Conservation (phyloP, 2,329 filamentous ascomycete genomes). For the Claviceps purpurea region DNA sequence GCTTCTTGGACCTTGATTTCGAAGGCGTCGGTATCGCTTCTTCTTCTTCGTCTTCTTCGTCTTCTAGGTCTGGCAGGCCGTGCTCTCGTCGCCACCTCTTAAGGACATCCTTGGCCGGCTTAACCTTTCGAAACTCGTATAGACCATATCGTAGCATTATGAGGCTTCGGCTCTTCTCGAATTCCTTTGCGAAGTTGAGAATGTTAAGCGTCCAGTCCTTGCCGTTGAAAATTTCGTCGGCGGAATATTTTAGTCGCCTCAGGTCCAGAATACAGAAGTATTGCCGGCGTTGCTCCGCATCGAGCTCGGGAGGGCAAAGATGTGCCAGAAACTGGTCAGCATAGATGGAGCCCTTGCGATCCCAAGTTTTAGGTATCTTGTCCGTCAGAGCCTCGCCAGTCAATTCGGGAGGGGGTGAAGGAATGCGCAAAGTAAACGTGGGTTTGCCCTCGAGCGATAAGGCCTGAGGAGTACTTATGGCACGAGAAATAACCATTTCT, state of each 20-base stretch:
- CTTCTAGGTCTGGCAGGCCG: constrained; percentile 36
- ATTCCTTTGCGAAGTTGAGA: constrained; percentile 49
- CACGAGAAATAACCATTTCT: constrained; percentile 26
- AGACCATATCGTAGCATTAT: constrained; percentile 49
- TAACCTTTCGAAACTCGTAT: constrained; percentile 50
- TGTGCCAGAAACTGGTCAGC: constrained; percentile 46
- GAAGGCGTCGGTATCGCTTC: constrained; percentile 19
- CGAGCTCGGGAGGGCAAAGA: constrained; percentile 42
- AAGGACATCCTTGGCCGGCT: constrained; percentile 42
- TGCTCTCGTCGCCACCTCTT: constrained; percentile 46
- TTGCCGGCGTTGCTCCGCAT: constrained; percentile 46
- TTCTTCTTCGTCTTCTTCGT: constrained; percentile 26
- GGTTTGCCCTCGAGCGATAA: no score
- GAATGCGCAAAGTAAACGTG: constrained; percentile 42
- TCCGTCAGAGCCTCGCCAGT: constrained; percentile 41
- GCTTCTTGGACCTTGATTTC: constrained; percentile 31
- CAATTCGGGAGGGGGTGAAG: constrained; percentile 41
- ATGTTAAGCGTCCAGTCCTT: constrained; percentile 53
- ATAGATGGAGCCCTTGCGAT: constrained; percentile 40
- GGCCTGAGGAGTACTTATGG: constrained; percentile 17
- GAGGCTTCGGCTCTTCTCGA: constrained; percentile 48
- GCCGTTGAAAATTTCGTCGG: constrained; percentile 44
- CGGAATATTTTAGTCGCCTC: constrained; percentile 46
- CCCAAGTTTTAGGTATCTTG: constrained; percentile 39
- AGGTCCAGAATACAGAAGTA: constrained; percentile 51